Evolutionary conservation across 176 grass and related monocot genomes (phyloP).

Genomic region (Cenchrus americanus): DNA sequence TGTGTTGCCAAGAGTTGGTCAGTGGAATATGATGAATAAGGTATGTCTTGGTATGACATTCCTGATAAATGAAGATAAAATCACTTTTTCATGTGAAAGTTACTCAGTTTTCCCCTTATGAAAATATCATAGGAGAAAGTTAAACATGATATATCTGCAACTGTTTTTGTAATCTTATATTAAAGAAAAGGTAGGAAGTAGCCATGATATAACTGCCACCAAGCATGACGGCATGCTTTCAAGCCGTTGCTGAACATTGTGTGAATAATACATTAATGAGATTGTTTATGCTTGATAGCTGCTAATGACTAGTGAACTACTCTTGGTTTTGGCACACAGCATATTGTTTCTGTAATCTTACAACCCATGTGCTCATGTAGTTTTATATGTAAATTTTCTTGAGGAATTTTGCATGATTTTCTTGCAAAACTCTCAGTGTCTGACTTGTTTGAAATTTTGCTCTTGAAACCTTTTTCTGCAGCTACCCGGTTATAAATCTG

Average conservation of each 20-base stretch:
- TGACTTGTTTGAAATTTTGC: background rate
- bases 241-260: background rate
- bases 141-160: background rate
- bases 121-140: constrained; percentile 5
- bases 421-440: background rate
- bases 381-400: constrained; percentile 4
- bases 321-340: background rate
- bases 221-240: constrained; percentile 1
- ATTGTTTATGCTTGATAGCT: background rate
- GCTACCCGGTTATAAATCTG: background rate
- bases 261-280: constrained; percentile 8
- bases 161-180: background rate
- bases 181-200: background rate
- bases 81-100: background rate
- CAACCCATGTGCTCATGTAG: background rate
- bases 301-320: background rate
- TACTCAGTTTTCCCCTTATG: background rate
- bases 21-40: constrained; percentile 99
- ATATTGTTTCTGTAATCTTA: background rate
- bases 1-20: constrained; percentile 86
- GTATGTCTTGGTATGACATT: constrained; percentile 38
- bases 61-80: background rate
- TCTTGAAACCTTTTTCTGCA: background rate
- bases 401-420: constrained; percentile 8
- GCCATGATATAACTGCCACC: background rate